Evolutionary conservation across 345 rosid species (phyloP).

Genomic region (Lepidium didymum): DNA sequence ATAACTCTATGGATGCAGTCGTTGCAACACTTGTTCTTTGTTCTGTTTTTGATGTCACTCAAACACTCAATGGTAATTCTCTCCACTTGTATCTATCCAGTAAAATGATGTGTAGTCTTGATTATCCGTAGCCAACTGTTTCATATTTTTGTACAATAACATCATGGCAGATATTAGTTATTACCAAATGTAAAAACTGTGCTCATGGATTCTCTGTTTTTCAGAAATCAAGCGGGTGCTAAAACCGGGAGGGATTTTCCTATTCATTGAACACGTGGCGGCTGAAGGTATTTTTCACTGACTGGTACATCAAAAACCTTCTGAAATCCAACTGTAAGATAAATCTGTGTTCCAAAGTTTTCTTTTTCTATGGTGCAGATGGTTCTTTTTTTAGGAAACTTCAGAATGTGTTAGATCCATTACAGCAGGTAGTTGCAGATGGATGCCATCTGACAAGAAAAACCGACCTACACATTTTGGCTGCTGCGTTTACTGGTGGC

Average conservation of each 20-base stretch:
- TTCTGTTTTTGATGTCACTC: constrained; percentile 55
- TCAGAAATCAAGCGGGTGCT: constrained; percentile 73
- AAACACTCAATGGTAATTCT: constrained; percentile 47
- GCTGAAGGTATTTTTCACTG: neutral
- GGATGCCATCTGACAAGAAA: constrained; percentile 78
- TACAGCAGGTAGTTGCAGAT: constrained; percentile 53
- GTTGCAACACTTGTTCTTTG: constrained; percentile 73
- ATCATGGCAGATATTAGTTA: neutral
- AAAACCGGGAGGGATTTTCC: constrained; percentile 33
- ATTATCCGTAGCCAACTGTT: neutral
- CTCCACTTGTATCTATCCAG: neutral
- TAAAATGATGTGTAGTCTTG: neutral
- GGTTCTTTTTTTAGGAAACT: constrained; percentile 52
- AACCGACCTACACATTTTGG: constrained; percentile 43
- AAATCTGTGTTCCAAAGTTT: neutral
- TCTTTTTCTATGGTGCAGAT: constrained; percentile 32
- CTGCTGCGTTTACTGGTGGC: constrained; percentile 52
- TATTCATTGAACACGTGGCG: constrained; percentile 19
- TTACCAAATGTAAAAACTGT: neutral
- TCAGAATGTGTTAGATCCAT: constrained; percentile 51
- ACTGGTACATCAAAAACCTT: neutral
- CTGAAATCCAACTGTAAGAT: neutral
- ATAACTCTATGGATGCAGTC: constrained; percentile 70
- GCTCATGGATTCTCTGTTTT: neutral
- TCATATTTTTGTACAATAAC: neutral